Evolutionary conservation across 352 stramenopile genomes (phyloP).

Genomic region (Phytophthora melonis): DNA sequence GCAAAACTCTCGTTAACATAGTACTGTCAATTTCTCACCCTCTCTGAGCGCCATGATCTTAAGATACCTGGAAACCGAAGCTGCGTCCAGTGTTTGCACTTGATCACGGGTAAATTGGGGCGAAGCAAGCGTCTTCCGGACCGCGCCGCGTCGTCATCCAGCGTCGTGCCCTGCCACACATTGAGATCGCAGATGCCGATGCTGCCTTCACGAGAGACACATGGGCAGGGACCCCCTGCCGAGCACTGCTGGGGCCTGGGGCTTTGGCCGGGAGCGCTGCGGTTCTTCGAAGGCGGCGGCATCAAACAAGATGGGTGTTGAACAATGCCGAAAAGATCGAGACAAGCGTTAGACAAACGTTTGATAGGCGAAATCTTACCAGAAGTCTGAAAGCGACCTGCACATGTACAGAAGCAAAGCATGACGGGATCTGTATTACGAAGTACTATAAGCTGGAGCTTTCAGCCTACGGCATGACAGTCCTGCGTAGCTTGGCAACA

Average conservation of each 20-base stretch:
- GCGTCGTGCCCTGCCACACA: constrained; percentile 64
- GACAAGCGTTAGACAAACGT: constrained; percentile 7
- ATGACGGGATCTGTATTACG: constrained; percentile 11
- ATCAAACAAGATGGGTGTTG: not conserved
- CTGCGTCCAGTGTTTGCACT: constrained; percentile 57
- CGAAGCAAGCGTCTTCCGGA: constrained; percentile 45
- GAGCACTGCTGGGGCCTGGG: constrained; percentile 1
- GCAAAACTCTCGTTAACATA: not conserved
- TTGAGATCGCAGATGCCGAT: constrained; percentile 58
- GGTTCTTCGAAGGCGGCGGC: constrained; percentile 47
- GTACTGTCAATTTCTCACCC: not conserved
- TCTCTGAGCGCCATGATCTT: not conserved
- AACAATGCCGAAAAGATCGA: not conserved
- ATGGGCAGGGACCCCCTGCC: constrained; percentile 35
- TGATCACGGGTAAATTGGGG: constrained; percentile 52
- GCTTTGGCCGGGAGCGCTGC: constrained; percentile 29
- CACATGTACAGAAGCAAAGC: not conserved
- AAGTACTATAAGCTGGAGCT: constrained; percentile 1
- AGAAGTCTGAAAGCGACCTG: not conserved
- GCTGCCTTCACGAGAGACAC: constrained; percentile 33
- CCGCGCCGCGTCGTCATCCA: constrained; percentile 39
- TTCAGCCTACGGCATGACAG: constrained; percentile 48
- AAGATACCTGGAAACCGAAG: constrained; percentile 43
- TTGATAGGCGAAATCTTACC: not conserved
- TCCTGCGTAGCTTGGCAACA: constrained; percentile 67